Conservation (phyloP, 139 green algal genomes). For the Penium margaritaceum region DNA sequence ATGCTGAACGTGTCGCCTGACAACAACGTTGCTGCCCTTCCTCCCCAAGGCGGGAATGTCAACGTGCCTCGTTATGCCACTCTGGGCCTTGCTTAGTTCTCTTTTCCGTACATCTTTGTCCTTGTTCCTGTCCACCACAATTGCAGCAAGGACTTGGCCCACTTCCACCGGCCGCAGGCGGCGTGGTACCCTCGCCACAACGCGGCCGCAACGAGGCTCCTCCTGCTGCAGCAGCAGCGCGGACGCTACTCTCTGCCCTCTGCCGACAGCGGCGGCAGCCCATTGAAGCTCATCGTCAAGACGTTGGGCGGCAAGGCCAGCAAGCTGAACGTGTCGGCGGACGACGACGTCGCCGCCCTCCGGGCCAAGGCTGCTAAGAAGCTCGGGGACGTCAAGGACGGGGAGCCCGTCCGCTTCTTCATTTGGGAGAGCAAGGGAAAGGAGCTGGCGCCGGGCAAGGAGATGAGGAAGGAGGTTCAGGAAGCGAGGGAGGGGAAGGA, state of each 20-base stretch:
- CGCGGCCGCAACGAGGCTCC: not conserved
- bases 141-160: slow-evolving; percentile 23
- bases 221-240: slow-evolving; percentile 5
- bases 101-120: not conserved
- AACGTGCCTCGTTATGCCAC: no score
- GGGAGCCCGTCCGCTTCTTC: slow-evolving; percentile 21
- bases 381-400: slow-evolving; percentile 11
- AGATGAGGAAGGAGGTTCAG: no score
- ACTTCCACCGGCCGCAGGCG: slow-evolving; percentile 49
- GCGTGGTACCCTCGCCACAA: slow-evolving; percentile 14
- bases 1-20: no score
- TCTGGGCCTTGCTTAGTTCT: not conserved
- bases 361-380: slow-evolving; percentile 11
- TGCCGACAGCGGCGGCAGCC: not conserved
- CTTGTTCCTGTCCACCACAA: not conserved
- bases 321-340: slow-evolving; percentile 21
- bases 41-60: no score
- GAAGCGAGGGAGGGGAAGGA: slow-evolving; percentile 3
- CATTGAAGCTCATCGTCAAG: slow-evolving; percentile 32
- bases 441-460: no score
- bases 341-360: not conserved
- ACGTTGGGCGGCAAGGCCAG: slow-evolving; percentile 25
- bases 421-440: no score
- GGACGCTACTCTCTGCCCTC: slow-evolving; percentile 2
- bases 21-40: not conserved